Conservation (phyloP, 345 rosid species). For the Citrus inodora region DNA sequence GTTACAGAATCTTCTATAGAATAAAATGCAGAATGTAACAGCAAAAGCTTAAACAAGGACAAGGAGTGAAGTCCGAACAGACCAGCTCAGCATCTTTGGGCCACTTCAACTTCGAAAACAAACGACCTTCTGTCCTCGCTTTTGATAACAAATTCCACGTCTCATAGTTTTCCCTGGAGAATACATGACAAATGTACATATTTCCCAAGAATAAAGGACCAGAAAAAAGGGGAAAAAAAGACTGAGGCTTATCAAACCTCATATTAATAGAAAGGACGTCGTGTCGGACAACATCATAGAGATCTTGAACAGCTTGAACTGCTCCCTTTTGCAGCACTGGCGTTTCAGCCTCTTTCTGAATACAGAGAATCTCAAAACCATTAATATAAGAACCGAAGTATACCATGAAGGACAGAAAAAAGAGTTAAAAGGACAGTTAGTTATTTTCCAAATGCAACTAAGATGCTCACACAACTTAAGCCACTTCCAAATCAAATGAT, state of each 20-base stretch:
- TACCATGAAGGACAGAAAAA: neutral
- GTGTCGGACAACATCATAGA: conserved; percentile 83
- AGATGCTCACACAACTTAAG: neutral
- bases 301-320: conserved; percentile 88
- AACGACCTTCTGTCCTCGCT: conserved; percentile 86
- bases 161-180: conserved; percentile 67
- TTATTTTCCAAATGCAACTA: neutral
- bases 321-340: conserved; percentile 78
- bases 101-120: conserved; percentile 88
- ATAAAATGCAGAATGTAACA: conserved; percentile 4
- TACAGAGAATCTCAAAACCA: conserved; percentile 20
- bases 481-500: neutral
- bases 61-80: conserved; percentile 14
- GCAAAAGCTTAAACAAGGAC: conserved; percentile 10
- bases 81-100: conserved; percentile 88
- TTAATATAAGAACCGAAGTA: neutral
- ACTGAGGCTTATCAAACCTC: conserved; percentile 53
- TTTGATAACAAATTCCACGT: conserved; percentile 70
- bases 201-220: neutral
- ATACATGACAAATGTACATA: conserved; percentile 11
- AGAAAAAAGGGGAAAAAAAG: neutral
- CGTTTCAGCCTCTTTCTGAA: conserved; percentile 69
- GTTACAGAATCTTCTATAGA: conserved; percentile 13
- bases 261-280: conserved; percentile 70
- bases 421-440: neutral